phyloP scores from a whole-genome alignment of 257 asterid species.

The Lycium barbarum region DNA sequence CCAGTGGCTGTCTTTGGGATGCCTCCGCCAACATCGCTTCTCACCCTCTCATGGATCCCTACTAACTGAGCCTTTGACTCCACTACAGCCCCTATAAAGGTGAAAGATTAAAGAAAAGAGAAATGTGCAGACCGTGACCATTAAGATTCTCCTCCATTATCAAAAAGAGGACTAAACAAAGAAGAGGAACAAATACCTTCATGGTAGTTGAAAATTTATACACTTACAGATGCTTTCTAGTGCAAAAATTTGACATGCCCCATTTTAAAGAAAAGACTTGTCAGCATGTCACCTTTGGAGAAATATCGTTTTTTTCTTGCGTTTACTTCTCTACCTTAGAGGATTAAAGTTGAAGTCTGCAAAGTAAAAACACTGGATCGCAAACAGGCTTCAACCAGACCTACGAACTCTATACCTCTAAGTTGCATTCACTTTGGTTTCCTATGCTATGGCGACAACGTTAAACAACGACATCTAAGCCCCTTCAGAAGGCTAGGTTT shows the following conservation, averaged over 20 bases:
- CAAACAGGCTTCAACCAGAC: conserved; percentile 10
- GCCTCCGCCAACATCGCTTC: conserved; percentile 75
- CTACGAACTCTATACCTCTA: neutral
- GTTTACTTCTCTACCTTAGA: neutral
- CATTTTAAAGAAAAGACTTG: conserved; percentile 4
- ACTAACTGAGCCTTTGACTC: conserved; percentile 84
- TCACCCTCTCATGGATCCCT: conserved; percentile 93
- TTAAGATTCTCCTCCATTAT: neutral
- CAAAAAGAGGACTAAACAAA: conserved; percentile 8
- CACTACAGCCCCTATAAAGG: conserved; percentile 69
- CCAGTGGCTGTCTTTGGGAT: conserved; percentile 40
- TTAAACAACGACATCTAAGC: conserved; percentile 2
- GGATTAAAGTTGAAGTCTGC: neutral
- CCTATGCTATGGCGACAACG: neutral
- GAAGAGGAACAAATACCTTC: neutral
- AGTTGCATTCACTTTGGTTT: conserved; percentile 6
- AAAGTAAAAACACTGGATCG: conserved; percentile 9
- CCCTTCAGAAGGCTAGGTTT: neutral
- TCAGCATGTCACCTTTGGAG: neutral
- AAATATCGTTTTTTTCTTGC: neutral
- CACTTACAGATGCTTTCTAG: neutral
- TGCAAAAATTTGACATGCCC: neutral
- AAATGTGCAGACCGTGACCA: conserved; percentile 15
- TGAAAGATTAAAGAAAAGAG: neutral
- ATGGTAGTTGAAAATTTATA: neutral